Conservation (phyloP, 192 early-diverging fungal genomes). For the Dissophora globulifera region DNA sequence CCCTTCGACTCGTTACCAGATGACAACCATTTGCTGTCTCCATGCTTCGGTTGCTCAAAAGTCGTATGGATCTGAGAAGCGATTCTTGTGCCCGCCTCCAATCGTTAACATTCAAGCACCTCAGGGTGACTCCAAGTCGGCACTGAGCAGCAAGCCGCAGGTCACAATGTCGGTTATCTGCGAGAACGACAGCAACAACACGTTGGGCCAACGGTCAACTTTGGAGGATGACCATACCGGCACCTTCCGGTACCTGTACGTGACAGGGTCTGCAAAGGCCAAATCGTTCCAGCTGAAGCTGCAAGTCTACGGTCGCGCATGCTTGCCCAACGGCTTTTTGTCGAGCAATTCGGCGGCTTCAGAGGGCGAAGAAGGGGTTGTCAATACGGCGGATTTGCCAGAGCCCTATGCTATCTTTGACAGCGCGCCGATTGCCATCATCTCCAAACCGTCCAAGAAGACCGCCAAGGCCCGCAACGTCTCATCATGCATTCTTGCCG, state of each 20-base stretch:
- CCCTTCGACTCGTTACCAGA: conserved; percentile 45
- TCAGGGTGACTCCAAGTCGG: conserved; percentile 45
- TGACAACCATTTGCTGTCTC: conserved; percentile 83
- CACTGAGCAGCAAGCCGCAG: conserved; percentile 63
- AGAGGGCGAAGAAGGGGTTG: conserved; percentile 8
- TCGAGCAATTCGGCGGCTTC: conserved; percentile 9
- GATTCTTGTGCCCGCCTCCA: conserved; percentile 83
- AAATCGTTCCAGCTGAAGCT: conserved; percentile 81
- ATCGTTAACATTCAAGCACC: conserved; percentile 68
- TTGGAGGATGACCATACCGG: conserved; percentile 66
- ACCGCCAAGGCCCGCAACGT: conserved; percentile 84
- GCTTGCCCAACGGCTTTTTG: conserved; percentile 41
- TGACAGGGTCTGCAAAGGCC: conserved; percentile 82
- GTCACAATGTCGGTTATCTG: conserved; percentile 71
- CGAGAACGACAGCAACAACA: conserved; percentile 56
- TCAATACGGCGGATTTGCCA: conserved; percentile 35
- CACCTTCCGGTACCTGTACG: conserved; percentile 81
- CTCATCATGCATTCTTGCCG: conserved; percentile 79
- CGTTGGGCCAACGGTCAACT: conserved; percentile 57
- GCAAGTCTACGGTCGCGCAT: conserved; percentile 62
- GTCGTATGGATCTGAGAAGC: conserved; percentile 93
- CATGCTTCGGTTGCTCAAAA: conserved; percentile 92
- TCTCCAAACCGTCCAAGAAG: conserved; percentile 95
- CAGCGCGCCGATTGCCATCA: conserved; percentile 81
- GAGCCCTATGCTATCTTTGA: conserved; percentile 71